Evolutionary conservation across 2,329 filamentous ascomycete species (phyloP).

Genomic region (Exophiala sp.): DNA sequence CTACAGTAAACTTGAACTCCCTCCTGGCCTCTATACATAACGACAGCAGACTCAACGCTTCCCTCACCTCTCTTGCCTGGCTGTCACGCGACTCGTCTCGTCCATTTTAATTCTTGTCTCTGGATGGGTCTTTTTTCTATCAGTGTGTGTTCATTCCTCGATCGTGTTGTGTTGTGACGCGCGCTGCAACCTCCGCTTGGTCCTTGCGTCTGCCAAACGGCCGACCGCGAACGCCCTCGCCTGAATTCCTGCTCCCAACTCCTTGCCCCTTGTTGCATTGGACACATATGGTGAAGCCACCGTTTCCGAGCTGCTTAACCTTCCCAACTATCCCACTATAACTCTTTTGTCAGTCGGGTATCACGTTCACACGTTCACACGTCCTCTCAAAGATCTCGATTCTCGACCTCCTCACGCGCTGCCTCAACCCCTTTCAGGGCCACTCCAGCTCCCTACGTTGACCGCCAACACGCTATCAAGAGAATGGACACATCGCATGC

Average conservation of each 20-base stretch:
- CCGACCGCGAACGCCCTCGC: constrained; percentile 11
- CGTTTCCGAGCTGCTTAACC: not conserved
- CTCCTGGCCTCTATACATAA: too few relatives aligned
- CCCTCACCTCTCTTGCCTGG: too few relatives aligned
- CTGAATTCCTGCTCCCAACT: not conserved
- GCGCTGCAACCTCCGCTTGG: constrained; percentile 17
- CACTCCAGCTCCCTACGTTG: not conserved
- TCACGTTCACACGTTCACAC: not conserved
- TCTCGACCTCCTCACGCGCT: too few relatives aligned
- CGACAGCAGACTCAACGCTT: too few relatives aligned
- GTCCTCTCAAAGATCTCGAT: too few relatives aligned
- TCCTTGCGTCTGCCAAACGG: constrained; percentile 17
- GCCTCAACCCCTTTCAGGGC: too few relatives aligned
- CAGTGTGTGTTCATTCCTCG: not conserved
- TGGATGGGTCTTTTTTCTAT: not conserved
- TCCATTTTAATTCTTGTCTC: not conserved
- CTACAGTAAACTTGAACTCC: too few relatives aligned
- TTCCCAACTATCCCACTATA: not conserved
- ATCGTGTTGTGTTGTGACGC: constrained; percentile 14
- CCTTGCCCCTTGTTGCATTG: constrained; percentile 7
- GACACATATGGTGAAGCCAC: constrained; percentile 13
- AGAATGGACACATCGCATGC: constrained; percentile 1
- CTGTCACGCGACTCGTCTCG: not conserved
- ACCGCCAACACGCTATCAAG: not conserved
- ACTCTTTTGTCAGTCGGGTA: not conserved